phyloP scores from a whole-genome alignment of 1,139 yeast species.

The Sugiyamaella japonica region DNA sequence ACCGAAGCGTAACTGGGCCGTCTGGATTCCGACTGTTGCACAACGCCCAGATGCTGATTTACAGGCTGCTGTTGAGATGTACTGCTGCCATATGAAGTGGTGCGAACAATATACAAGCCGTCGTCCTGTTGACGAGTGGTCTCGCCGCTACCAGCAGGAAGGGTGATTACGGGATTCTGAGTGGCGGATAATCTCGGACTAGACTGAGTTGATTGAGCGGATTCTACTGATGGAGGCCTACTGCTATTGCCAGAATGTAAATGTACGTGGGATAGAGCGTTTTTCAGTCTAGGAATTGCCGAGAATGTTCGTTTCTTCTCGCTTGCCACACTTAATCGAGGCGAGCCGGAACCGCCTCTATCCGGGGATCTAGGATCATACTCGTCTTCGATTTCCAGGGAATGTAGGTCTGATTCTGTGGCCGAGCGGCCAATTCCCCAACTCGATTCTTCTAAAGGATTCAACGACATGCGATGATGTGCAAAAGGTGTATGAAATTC shows the following conservation, averaged over 20 bases:
- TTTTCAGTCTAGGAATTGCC: slow-evolving; percentile 26
- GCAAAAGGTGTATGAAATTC: slow-evolving; percentile 13
- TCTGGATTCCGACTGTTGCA: slow-evolving; percentile 17
- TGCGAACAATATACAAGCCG: slow-evolving; percentile 13
- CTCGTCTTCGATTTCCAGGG: slow-evolving; percentile 2
- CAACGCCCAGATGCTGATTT: background rate
- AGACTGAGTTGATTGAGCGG: slow-evolving; percentile 8
- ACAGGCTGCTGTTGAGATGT: slow-evolving; percentile 8
- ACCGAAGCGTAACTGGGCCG: slow-evolving; percentile 28
- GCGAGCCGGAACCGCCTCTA: background rate
- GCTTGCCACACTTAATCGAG: slow-evolving; percentile 3
- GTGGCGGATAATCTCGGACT: slow-evolving; percentile 14
- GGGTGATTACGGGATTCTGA: background rate
- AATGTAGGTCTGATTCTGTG: background rate
- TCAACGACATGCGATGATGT: background rate
- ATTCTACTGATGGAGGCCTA: slow-evolving; percentile 20
- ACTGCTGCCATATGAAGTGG: slow-evolving; percentile 12
- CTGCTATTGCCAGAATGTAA: slow-evolving; percentile 21
- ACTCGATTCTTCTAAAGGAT: background rate
- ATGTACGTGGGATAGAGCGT: slow-evolving; percentile 30
- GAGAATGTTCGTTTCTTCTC: slow-evolving; percentile 19
- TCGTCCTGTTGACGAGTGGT: slow-evolving; percentile 7
- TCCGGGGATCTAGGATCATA: background rate
- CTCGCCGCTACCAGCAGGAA: background rate
- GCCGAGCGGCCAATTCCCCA: slow-evolving; percentile 3